These are phyloP conservation scores for Ceratocystis smalleyi DNA, from an alignment of 2,329 filamentous ascomycete species.

Conservation along the genomic window DNA sequence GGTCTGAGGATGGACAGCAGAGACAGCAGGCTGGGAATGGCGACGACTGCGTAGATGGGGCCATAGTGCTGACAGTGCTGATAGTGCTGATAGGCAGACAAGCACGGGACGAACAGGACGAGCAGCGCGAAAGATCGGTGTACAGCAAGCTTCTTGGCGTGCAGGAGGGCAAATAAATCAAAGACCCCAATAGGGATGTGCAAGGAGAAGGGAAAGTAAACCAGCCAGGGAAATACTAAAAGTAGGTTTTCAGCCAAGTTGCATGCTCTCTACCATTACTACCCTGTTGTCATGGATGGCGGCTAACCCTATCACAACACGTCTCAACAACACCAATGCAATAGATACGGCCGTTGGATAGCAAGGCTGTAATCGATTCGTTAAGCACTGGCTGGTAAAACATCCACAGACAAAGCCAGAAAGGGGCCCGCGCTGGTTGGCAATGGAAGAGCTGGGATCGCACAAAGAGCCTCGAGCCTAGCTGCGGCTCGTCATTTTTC, in stretches of 20 bases:
- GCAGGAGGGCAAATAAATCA: background rate
- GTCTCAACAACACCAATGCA: background rate
- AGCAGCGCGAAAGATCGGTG: background rate
- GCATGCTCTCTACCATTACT: too few relatives aligned
- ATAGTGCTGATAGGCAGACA: background rate
- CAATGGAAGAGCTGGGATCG: background rate
- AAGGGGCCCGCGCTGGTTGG: background rate
- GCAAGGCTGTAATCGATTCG: too few relatives aligned
- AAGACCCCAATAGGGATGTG: background rate
- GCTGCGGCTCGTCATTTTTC: background rate
- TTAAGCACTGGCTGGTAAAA: background rate
- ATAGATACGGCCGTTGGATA: too few relatives aligned
- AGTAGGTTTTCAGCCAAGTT: too few relatives aligned
- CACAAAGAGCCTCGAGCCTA: background rate
- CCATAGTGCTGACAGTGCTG: background rate
- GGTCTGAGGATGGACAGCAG: background rate
- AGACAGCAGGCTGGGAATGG: background rate
- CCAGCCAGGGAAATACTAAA: background rate
- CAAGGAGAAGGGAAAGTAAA: background rate
- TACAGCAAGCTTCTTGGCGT: background rate
- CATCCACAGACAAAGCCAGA: background rate
- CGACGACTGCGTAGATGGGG: background rate
- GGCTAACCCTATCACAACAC: background rate
- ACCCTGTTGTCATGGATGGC: too few relatives aligned
- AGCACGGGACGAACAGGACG: background rate